Conservation (phyloP, 2,329 filamentous ascomycete species). For the Dothideomycetes sp. region DNA sequence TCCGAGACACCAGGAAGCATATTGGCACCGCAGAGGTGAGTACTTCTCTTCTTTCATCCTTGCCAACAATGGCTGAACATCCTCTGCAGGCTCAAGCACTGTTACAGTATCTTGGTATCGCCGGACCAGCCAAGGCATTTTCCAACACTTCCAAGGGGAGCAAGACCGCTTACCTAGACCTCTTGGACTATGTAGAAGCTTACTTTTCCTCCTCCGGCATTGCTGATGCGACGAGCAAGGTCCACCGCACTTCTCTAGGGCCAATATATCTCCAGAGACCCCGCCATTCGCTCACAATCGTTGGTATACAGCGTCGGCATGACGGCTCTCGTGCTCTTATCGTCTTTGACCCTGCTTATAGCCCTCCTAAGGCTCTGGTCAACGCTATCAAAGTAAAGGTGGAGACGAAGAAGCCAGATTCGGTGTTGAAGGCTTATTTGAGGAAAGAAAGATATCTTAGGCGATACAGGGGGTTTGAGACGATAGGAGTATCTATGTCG, state of each 20-base stretch:
- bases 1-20: constrained; percentile 77
- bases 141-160: constrained; percentile 18
- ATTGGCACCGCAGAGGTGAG: constrained; percentile 72
- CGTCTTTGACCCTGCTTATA: constrained; percentile 80
- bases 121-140: background rate
- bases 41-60: background rate
- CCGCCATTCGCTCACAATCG: constrained; percentile 81
- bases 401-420: constrained; percentile 25
- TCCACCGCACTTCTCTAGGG: constrained; percentile 58
- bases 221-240: constrained; percentile 40
- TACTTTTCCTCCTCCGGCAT: constrained; percentile 51
- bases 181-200: constrained; percentile 54
- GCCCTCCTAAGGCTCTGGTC: constrained; percentile 51
- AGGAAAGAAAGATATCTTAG: constrained; percentile 56
- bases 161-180: constrained; percentile 39
- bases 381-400: constrained; percentile 15
- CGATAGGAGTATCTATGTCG: too few relatives aligned
- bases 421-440: constrained; percentile 61
- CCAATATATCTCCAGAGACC: constrained; percentile 86
- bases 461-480: constrained; percentile 67
- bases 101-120: constrained; percentile 46
- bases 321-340: constrained; percentile 60
- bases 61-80: background rate
- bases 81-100: constrained; percentile 40
- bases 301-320: constrained; percentile 63